A percentile compares a stretch with the other conserved stretches of the same genome.
phyloP scores from a whole-genome alignment of 352 stramenopile species.

The Halophytophthora polymorphica region DNA sequence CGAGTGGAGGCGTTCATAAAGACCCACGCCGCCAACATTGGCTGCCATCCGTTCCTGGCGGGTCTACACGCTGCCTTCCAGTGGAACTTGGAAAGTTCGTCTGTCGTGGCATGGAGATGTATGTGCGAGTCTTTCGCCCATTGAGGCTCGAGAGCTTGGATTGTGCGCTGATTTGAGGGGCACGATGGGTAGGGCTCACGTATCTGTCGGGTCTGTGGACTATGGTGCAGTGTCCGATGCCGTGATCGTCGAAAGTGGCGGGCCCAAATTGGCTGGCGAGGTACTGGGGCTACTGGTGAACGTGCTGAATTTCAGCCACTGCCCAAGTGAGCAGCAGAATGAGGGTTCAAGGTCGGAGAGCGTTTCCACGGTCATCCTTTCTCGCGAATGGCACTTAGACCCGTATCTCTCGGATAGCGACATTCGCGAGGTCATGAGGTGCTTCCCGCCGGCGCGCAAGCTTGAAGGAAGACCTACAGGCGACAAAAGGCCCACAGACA shows the following conservation, averaged over 20 bases:
- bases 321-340: slow-evolving; percentile 8
- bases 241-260: slow-evolving; percentile 68
- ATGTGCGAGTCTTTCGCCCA: slow-evolving; percentile 17
- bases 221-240: slow-evolving; percentile 54
- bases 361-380: slow-evolving; percentile 20
- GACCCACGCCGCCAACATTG: slow-evolving; percentile 43
- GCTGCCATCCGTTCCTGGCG: slow-evolving; percentile 66
- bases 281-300: slow-evolving; percentile 50
- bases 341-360: background rate
- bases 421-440: slow-evolving; percentile 48
- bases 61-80: slow-evolving; percentile 50
- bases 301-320: slow-evolving; percentile 63
- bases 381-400: slow-evolving; percentile 61
- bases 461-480: slow-evolving; percentile 55
- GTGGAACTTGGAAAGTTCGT: slow-evolving; percentile 63
- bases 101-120: slow-evolving; percentile 69
- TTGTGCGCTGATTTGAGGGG: no score
- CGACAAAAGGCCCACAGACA: slow-evolving; percentile 34
- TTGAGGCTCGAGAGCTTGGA: no score
- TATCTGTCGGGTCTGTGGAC: no score
- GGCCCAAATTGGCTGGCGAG: slow-evolving; percentile 46
- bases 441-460: slow-evolving; percentile 31
- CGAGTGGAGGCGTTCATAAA: slow-evolving; percentile 47
- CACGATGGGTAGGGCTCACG: slow-evolving; percentile 1
- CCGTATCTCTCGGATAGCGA: slow-evolving; percentile 73